phyloP scores from a whole-genome alignment of 768 basidiomycete genomes.

The Rhodotorula graminis region DNA sequence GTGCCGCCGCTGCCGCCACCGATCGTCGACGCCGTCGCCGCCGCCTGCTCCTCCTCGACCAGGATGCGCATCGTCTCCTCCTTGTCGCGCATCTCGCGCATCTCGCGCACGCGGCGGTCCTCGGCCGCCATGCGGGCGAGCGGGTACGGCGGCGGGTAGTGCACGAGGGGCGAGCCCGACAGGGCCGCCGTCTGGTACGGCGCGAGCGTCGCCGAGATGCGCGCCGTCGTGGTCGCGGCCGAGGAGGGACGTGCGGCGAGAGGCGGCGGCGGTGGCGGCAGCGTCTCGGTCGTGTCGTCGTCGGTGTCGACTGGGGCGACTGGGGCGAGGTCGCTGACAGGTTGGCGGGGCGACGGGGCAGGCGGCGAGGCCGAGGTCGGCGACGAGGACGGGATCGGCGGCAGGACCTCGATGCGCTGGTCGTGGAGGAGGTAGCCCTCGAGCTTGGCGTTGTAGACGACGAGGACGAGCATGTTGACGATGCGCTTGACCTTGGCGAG shows the following conservation, averaged over 20 bases:
- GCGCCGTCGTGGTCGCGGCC: background rate
- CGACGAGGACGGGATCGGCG: background rate
- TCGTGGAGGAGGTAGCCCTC: conserved; percentile 57
- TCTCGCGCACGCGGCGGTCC: conserved; percentile 57
- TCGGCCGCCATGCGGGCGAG: conserved; percentile 81
- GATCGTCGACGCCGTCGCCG: too few relatives aligned
- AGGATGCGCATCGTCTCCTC: conserved; percentile 37
- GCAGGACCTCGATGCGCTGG: conserved; percentile 46
- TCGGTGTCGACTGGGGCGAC: too few relatives aligned
- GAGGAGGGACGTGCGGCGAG: too few relatives aligned
- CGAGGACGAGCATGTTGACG: conserved; percentile 82
- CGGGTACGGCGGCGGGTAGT: conserved; percentile 87
- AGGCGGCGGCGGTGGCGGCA: background rate
- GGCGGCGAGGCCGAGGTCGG: background rate
- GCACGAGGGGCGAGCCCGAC: conserved; percentile 85
- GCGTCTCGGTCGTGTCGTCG: background rate
- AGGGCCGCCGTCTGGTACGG: conserved; percentile 82
- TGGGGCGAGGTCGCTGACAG: background rate
- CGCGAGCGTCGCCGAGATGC: conserved; percentile 9
- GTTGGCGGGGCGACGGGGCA: background rate
- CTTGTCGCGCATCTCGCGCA: conserved; percentile 21
- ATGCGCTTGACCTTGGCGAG: conserved; percentile 84
- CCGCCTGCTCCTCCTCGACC: conserved; percentile 14
- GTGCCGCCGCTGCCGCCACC: background rate
- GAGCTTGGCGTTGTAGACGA: conserved; percentile 86